Evolutionary conservation across 768 basidiomycete species (phyloP), one percentile per base, ranked within the genome.

Genomic region (Lentinula sp.): DNA sequence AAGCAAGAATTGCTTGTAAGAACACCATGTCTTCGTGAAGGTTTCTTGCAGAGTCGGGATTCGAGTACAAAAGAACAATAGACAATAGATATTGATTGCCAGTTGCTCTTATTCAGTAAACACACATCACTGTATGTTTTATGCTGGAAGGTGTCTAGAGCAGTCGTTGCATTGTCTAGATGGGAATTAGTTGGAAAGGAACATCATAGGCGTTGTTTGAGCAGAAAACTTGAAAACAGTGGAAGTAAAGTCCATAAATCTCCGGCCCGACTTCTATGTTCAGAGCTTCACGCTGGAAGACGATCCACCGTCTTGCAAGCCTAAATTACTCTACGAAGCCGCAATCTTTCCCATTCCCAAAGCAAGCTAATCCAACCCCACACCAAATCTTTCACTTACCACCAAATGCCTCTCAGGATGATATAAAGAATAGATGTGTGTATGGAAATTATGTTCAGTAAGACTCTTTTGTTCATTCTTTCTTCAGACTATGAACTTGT

Each of bases 401-500:
- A 2, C 67, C 64, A 1, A 73, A 76, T 21, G 86, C 86, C 18
- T 79, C 84, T 0, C 84, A 84, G 66, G 67, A 73, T 37, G 80
- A 88, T 28, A 84, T 91, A 63, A 91, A 90, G 72, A 63, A 79
- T 28, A 78, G 88, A 70, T 90, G 88, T 89, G 67, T 68, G 85
- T 76, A 50, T 57, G 32, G n/a, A 9, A 48, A 48, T 40, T 39
- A 46, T 2, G 28, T 9, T 23, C 28, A 23, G 7, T 28, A 18
- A 28, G n/a, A 34, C 37, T 42, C 43, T 40, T 23, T 37, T 46
- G 54, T 43, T 23, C 4, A 23, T 46, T 35, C 45, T 6, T 39
- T 37, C 57, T 32, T 15, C 64, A 92, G 89, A 91, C 71, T 89
- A 84, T 67, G 89, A 91, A 64, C 88, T 92, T 49, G 90, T 91